phyloP scores from a whole-genome alignment of 177 flowering plant species.

The Telopea speciosissima region DNA sequence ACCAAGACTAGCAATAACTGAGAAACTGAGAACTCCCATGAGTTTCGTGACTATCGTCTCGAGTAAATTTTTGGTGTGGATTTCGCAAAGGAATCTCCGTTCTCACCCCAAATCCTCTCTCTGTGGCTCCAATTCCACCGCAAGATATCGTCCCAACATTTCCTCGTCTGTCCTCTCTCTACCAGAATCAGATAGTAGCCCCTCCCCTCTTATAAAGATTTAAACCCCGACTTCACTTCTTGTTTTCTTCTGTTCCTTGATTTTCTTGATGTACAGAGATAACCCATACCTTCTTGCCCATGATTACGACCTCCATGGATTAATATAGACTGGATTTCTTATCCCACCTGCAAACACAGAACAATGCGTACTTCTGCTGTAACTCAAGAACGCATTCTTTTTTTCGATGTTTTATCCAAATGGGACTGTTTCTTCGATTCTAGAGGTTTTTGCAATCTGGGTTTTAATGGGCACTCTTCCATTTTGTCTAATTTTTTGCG shows the following conservation, averaged over 20 bases:
- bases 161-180: neutral
- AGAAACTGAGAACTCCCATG: no score
- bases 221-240: neutral
- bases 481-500: constrained; percentile 25
- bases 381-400: constrained; percentile 43
- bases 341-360: neutral
- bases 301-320: constrained; percentile 8
- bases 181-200: no score
- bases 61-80: no score
- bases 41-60: neutral
- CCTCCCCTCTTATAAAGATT: neutral
- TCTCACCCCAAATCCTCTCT: constrained; percentile 7
- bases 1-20: no score
- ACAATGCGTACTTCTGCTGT: constrained; percentile 32
- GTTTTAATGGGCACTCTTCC: constrained; percentile 36
- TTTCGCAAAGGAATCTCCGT: constrained; percentile 3
- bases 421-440: constrained; percentile 33
- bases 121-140: constrained; percentile 16
- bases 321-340: constrained; percentile 1
- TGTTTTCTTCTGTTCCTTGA: constrained; percentile 5
- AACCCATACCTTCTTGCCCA: neutral
- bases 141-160: constrained; percentile 1
- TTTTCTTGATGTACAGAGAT: neutral
- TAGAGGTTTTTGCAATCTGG: constrained; percentile 12
- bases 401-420: constrained; percentile 33